Conservation (phyloP, 805 yeast species). For the Limtongia smithiae region DNA sequence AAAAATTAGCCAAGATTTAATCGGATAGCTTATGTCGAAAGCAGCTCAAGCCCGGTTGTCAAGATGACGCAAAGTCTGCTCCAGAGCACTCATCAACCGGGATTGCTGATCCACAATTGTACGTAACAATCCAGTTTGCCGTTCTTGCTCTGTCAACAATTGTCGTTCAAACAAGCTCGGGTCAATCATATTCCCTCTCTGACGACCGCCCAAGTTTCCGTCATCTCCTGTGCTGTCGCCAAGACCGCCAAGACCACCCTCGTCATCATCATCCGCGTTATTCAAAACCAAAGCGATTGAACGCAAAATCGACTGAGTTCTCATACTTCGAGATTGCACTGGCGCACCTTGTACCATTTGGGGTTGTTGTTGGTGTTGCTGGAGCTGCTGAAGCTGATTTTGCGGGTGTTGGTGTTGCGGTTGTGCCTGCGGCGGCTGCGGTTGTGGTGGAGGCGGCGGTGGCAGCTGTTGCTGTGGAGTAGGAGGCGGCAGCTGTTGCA, state of each 20-base stretch:
- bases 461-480: neutral
- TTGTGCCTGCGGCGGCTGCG: neutral
- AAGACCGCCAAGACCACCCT: constrained; percentile 3
- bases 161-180: constrained; percentile 14
- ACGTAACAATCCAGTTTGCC: constrained; percentile 20
- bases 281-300: neutral
- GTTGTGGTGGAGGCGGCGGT: neutral
- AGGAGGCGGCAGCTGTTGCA: neutral
- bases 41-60: constrained; percentile 7
- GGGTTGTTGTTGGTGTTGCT: neutral
- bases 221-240: neutral
- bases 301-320: neutral
- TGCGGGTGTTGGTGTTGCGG: neutral
- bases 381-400: neutral
- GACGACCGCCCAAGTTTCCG: neutral
- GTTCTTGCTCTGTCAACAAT: constrained; percentile 20
- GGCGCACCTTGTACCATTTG: neutral
- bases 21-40: too few relatives aligned
- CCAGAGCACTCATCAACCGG: constrained; percentile 21
- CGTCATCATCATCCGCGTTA: neutral
- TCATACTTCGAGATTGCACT: neutral
- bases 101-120: constrained; percentile 20
- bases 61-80: constrained; percentile 14
- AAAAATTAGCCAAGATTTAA: too few relatives aligned
- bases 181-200: neutral